A percentile compares a stretch with the other conserved stretches of the same genome.
Conservation (phyloP, 306 rosid species). For the Malus domestica region DNA sequence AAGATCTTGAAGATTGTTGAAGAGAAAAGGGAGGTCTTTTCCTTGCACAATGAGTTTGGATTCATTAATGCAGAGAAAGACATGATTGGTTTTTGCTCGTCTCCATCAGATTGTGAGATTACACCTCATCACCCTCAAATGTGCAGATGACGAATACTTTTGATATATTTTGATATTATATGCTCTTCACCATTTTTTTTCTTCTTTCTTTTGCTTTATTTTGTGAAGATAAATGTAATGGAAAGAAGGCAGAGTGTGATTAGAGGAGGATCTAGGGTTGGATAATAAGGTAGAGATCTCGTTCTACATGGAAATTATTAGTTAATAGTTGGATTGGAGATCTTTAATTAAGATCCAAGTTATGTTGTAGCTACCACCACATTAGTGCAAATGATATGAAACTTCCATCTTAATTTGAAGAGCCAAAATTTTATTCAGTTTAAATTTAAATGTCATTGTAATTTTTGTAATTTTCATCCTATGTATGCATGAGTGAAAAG, state of each 20-base stretch:
- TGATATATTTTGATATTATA: neutral
- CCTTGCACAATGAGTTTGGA: constrained; percentile 23
- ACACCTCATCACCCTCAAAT: constrained; percentile 56
- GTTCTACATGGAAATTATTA: neutral
- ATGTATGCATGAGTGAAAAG: neutral
- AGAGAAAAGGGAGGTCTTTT: constrained; percentile 31
- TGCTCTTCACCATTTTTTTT: constrained; percentile 2
- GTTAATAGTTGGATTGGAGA: neutral
- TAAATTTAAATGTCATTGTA: neutral
- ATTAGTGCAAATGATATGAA: neutral
- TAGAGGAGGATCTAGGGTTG: constrained; percentile 8
- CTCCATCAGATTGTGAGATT: constrained; percentile 35
- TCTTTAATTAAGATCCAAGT: neutral
- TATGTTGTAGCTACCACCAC: neutral
- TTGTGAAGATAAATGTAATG: constrained; percentile 1
- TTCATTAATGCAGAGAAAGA: constrained; percentile 19
- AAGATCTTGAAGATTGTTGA: constrained; percentile 49
- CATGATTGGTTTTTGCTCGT: constrained; percentile 17
- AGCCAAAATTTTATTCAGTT: neutral
- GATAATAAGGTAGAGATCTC: neutral
- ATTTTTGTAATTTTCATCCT: neutral
- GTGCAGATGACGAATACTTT: constrained; percentile 37
- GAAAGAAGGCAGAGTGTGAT: constrained; percentile 4
- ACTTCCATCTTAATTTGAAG: neutral
- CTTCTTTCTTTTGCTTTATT: neutral